Evolutionary conservation across 2,329 filamentous ascomycete genomes (phyloP).

Genomic region (Macrophomina tecta): DNA sequence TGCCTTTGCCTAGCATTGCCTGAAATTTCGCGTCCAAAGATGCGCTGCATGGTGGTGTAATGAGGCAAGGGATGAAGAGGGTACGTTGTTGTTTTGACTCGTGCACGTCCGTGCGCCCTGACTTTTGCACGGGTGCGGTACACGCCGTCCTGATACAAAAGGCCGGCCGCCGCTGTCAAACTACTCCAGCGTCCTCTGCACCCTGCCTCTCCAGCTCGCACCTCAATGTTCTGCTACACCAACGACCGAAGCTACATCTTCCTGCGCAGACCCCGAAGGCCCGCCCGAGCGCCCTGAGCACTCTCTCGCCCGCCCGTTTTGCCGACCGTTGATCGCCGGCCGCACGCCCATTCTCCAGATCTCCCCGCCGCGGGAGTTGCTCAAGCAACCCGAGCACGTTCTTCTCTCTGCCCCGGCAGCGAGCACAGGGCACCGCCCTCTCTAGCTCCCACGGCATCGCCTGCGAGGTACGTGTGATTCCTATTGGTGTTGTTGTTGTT

Average conservation of each 20-base stretch:
- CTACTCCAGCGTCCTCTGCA: neutral
- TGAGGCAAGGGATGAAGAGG: too few relatives aligned
- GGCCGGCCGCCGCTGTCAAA: constrained; percentile 15
- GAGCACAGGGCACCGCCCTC: neutral
- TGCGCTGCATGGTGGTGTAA: too few relatives aligned
- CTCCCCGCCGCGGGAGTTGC: constrained; percentile 20
- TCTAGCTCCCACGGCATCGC: neutral
- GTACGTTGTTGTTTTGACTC: too few relatives aligned
- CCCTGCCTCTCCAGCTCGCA: constrained; percentile 3
- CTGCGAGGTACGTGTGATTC: constrained; percentile 14
- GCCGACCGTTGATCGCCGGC: constrained; percentile 22
- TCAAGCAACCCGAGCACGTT: constrained; percentile 27
- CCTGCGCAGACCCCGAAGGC: constrained; percentile 26
- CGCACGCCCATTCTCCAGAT: constrained; percentile 25
- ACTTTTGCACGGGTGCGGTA: too few relatives aligned
- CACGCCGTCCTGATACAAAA: constrained; percentile 11
- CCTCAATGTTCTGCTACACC: constrained; percentile 26
- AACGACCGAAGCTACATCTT: constrained; percentile 26
- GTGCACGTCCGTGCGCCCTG: too few relatives aligned
- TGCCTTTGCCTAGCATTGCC: too few relatives aligned
- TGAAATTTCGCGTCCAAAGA: too few relatives aligned
- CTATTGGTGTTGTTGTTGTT: too few relatives aligned
- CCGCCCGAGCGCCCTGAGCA: constrained; percentile 20
- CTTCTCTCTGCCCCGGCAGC: constrained; percentile 18
- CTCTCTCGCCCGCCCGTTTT: neutral